Base-by-base conservation (phyloP, 345 rosid genomes). In the Melastoma malabathricum region DNA sequence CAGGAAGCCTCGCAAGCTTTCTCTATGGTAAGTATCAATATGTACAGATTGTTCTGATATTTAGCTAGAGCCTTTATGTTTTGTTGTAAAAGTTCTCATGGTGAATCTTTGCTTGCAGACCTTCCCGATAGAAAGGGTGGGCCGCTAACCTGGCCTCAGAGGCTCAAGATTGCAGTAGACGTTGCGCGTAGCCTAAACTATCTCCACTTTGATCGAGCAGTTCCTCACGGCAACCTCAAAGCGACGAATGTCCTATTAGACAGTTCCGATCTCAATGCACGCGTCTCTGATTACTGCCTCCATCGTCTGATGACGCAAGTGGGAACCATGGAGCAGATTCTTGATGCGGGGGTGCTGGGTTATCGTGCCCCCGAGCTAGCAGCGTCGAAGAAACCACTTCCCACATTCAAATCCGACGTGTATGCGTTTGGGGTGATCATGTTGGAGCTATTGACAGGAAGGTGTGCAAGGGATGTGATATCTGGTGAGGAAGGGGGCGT, bases 111-210 rank as follows among this genome's bases (percentile, higher is more conserved):
- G 38, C 38, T 31, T 9, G 18, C 68, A 92, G 98, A 92, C 72
- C 89, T 95, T 29, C 98, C 98, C 0, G 96, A 93, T 66, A 77
- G 90, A 68, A 84, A 73, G 70, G 98, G 93, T 0, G 87, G 83
- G 1, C 90, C 95, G 3, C 65, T 92, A 50, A 50, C 74, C 5
- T 92, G 98, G 98, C 59, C 50, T 18, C 96, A 86, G 61, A 81
- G 95, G 73, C 78, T 92, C 38, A 92, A 81, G 72, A 70, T 87
- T 18, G 86, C 96, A 1, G 98, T 92, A 25, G 98, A 92, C 47
- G 78, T 87, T n/a, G 96, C 98, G 41, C 98, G 98, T 54, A 95
- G 98, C 70, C 83, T 92, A 54, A 92, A 92, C 73, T 92, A 92
- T 50, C 96, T 92, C 68, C 98, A 92, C 71, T 84, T 92, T 1